phyloP scores from a whole-genome alignment of 768 basidiomycete genomes.

The Tricholoma saponaceum region DNA sequence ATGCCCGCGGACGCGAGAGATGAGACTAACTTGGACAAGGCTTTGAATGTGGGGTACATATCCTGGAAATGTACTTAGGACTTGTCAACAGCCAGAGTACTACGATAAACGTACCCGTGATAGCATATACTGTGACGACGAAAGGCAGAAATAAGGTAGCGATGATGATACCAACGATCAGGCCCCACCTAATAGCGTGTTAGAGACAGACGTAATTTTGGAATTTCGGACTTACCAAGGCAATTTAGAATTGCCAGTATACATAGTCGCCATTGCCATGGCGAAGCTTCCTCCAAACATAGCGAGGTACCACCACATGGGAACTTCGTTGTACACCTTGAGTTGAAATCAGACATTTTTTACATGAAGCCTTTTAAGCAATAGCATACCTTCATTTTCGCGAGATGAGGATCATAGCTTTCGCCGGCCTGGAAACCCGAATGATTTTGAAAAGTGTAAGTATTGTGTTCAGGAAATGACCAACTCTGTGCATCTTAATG shows the following conservation, averaged over 20 bases:
- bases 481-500: conserved; percentile 38
- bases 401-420: conserved; percentile 48
- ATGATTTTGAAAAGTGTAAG: neutral
- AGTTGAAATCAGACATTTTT: neutral
- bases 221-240: conserved; percentile 40
- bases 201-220: neutral
- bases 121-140: conserved; percentile 49
- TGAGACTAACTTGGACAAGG: conserved; percentile 28
- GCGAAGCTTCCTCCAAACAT: conserved; percentile 40
- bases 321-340: conserved; percentile 34
- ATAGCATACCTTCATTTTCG: conserved; percentile 47
- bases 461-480: neutral
- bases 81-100: too few species aligned
- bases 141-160: conserved; percentile 47
- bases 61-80: conserved; percentile 12
- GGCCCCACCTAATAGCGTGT: conserved; percentile 35
- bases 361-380: neutral
- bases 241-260: conserved; percentile 47
- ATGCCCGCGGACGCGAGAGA: neutral
- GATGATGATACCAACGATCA: conserved; percentile 50
- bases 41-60: conserved; percentile 34
- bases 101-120: conserved; percentile 31
- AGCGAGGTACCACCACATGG: conserved; percentile 48
- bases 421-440: conserved; percentile 22
- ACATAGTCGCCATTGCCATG: conserved; percentile 39